Percentiles rank a stretch among this genome's conserved stretches.
Conservation (phyloP, 129 eudicot genomes). For the Gnaphalium uliginosum region DNA sequence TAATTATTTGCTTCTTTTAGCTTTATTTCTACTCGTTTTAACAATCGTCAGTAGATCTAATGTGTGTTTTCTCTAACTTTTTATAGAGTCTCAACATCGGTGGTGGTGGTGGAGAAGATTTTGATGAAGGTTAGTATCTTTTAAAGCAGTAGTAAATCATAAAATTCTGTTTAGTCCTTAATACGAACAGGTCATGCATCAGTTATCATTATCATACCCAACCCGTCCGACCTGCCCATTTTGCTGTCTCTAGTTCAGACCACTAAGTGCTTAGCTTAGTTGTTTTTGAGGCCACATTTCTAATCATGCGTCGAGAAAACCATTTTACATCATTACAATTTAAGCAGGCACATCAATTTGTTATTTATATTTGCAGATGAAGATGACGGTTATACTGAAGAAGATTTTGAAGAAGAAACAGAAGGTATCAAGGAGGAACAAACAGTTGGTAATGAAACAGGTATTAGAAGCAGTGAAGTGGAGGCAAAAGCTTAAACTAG, state of each 20-base stretch:
- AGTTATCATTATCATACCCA: too few species aligned
- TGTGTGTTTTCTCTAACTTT: background rate
- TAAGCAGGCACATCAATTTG: background rate
- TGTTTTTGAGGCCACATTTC: background rate
- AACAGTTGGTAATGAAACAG: slow-evolving; percentile 26
- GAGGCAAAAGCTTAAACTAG: slow-evolving; percentile 41
- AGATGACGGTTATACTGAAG: slow-evolving; percentile 53
- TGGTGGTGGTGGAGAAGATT: slow-evolving; percentile 54
- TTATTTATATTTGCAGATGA: slow-evolving; percentile 34
- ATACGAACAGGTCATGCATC: background rate
- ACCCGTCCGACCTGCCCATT: too few species aligned
- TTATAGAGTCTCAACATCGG: slow-evolving; percentile 63
- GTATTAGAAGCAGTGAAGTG: slow-evolving; percentile 17
- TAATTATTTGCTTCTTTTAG: slow-evolving; percentile 22
- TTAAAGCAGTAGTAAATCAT: background rate
- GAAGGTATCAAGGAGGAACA: slow-evolving; percentile 23
- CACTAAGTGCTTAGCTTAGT: background rate
- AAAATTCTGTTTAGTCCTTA: background rate
- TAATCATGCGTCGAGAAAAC: background rate
- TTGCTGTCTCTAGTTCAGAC: background rate
- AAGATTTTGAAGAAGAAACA: slow-evolving; percentile 39
- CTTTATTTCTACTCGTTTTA: background rate
- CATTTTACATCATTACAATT: background rate
- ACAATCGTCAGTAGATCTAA: background rate
- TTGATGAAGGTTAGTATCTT: slow-evolving; percentile 45